Evolutionary conservation across 257 asterid genomes (phyloP).

Genomic region (Striga asiatica): DNA sequence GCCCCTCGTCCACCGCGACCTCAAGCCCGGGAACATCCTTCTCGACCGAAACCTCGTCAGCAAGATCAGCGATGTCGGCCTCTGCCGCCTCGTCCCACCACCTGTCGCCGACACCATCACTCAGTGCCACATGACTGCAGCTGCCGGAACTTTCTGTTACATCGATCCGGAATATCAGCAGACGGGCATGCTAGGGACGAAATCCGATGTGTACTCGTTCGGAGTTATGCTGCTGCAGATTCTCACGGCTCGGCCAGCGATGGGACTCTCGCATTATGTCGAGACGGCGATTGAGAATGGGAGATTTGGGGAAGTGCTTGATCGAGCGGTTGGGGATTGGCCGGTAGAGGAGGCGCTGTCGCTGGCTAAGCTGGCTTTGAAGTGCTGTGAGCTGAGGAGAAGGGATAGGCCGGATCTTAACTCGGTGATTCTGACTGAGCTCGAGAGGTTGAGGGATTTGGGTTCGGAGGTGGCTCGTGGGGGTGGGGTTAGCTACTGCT

Average conservation of each 20-base stretch:
- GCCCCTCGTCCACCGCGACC: conserved; percentile 92
- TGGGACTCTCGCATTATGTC: conserved; percentile 63
- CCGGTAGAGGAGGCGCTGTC: conserved; percentile 64
- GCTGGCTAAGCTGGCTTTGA: conserved; percentile 55
- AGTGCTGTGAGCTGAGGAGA: conserved; percentile 78
- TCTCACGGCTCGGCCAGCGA: conserved; percentile 60
- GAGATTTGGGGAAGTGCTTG: conserved; percentile 40
- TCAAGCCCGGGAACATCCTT: conserved; percentile 86
- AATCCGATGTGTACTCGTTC: conserved; percentile 74
- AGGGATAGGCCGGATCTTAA: conserved; percentile 84
- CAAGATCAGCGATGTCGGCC: conserved; percentile 86
- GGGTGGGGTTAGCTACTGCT: conserved; percentile 14
- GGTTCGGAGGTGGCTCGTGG: conserved; percentile 17
- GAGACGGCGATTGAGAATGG: conserved; percentile 56
- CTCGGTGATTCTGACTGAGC: conserved; percentile 55
- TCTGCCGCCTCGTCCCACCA: conserved; percentile 69
- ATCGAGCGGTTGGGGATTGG: conserved; percentile 62
- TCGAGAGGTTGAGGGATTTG: conserved; percentile 41
- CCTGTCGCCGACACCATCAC: conserved; percentile 45
- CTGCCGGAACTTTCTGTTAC: conserved; percentile 97
- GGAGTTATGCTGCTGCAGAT: conserved; percentile 65
- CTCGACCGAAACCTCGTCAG: conserved; percentile 67
- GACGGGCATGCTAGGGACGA: conserved; percentile 73
- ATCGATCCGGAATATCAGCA: conserved; percentile 96
- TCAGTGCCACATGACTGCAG: conserved; percentile 74